Percentiles rank a stretch among this genome's conserved stretches.
phyloP scores from a whole-genome alignment of 768 basidiomycete genomes.

The Gloeophyllum trabeum region DNA sequence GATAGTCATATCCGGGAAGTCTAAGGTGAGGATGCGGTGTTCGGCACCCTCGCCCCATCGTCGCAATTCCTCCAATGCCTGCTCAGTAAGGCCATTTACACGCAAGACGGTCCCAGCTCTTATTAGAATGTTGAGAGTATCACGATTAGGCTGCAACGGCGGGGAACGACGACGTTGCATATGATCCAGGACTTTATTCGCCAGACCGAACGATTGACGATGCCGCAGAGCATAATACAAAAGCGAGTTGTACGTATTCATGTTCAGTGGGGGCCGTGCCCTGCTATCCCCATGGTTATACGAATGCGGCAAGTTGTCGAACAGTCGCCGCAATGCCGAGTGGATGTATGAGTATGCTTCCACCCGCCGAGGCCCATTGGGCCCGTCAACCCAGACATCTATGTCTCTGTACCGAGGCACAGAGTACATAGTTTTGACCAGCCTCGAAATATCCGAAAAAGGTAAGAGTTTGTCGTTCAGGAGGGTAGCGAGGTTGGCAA shows the following conservation, averaged over 20 bases:
- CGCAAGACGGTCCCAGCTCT: constrained; percentile 42
- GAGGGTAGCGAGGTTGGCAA: constrained; percentile 44
- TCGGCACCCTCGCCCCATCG: constrained; percentile 10
- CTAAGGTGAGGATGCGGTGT: not conserved
- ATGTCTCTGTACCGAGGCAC: constrained; percentile 26
- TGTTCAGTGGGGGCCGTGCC: constrained; percentile 19
- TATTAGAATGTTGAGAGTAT: constrained; percentile 49
- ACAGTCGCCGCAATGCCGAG: constrained; percentile 29
- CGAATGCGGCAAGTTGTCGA: constrained; percentile 18
- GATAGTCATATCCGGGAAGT: not conserved
- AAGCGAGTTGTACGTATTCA: constrained; percentile 45
- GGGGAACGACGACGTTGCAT: constrained; percentile 34
- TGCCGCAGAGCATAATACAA: constrained; percentile 57
- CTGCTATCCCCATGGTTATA: constrained; percentile 8
- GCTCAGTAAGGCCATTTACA: constrained; percentile 27
- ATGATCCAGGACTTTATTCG: constrained; percentile 37
- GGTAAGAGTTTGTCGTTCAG: constrained; percentile 40
- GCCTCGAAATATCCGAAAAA: constrained; percentile 27
- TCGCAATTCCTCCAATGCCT: constrained; percentile 24
- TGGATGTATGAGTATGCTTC: constrained; percentile 39
- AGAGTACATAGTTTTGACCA: constrained; percentile 36
- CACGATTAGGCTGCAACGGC: constrained; percentile 30
- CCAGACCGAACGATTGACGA: constrained; percentile 37
- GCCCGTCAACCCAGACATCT: constrained; percentile 25
- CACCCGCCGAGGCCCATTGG: constrained; percentile 13